Conservation (phyloP, 805 yeast species). For the Ogataea ramenticola region DNA sequence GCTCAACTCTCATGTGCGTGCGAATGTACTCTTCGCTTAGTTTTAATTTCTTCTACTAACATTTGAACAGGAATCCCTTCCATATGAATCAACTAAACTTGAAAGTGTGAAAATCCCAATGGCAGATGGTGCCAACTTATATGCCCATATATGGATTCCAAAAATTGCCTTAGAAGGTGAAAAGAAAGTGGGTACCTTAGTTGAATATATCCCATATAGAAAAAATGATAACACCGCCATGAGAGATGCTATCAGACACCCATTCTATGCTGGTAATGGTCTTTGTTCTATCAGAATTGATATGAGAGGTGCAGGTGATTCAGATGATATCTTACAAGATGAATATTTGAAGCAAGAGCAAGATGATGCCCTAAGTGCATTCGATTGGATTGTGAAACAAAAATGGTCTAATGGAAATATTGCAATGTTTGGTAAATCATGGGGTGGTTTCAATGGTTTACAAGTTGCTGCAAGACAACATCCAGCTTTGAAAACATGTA, state of each 20-base stretch:
- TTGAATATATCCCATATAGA: conserved; percentile 40
- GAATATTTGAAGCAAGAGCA: conserved; percentile 38
- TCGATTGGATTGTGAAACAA: conserved; percentile 35
- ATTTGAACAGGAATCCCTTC: conserved; percentile 12
- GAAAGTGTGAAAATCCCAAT: conserved; percentile 30
- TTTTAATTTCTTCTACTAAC: too few relatives aligned
- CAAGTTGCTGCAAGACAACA: conserved; percentile 41
- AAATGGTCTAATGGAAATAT: conserved; percentile 38
- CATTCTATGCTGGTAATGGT: conserved; percentile 40
- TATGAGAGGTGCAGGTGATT: conserved; percentile 39
- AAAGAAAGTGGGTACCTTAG: conserved; percentile 29
- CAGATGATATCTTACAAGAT: conserved; percentile 33
- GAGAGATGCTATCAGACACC: conserved; percentile 38
- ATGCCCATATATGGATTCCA: conserved; percentile 41
- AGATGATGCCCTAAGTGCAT: conserved; percentile 34
- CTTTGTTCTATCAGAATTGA: conserved; percentile 37
- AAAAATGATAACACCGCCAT: conserved; percentile 37
- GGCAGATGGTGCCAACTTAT: conserved; percentile 31
- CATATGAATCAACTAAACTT: conserved; percentile 24
- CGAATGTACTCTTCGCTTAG: too few relatives aligned
- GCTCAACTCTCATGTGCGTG: too few relatives aligned
- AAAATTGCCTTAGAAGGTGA: conserved; percentile 21
- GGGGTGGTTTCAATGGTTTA: conserved; percentile 42
- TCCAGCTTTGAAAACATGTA: conserved; percentile 36
- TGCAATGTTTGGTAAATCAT: conserved; percentile 42